Percentiles rank a stretch among this genome's conserved stretches.
phyloP scores from a whole-genome alignment of 495 filamentous ascomycete species.

The Viridothelium virens region DNA sequence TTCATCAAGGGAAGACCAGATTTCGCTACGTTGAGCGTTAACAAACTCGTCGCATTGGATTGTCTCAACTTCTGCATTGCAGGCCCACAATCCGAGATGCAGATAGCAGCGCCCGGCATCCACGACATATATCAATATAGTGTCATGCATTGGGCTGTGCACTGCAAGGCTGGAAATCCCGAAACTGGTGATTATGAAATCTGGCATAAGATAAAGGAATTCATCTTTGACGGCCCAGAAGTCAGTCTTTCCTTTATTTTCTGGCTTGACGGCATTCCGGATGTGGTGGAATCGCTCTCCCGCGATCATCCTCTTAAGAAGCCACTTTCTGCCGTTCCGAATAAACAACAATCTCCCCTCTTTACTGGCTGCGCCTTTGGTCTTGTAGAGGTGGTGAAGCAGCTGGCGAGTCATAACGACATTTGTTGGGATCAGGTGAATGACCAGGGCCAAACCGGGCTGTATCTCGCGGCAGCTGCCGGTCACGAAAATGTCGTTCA shows the following conservation, averaged over 20 bases:
- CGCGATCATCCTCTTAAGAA: neutral
- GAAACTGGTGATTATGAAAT: neutral
- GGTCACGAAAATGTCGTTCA: neutral
- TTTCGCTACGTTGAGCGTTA: neutral
- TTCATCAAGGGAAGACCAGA: neutral
- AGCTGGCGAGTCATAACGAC: neutral
- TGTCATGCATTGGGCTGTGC: neutral
- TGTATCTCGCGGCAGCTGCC: neutral
- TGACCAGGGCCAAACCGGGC: neutral
- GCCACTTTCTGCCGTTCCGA: neutral
- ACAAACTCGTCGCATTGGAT: neutral
- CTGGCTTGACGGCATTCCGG: neutral
- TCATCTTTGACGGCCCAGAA: neutral
- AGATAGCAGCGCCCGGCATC: neutral
- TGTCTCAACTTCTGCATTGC: neutral
- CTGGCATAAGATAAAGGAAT: neutral
- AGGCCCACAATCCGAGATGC: neutral
- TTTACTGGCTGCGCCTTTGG: neutral
- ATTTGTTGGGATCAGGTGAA: neutral
- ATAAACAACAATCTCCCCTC: neutral
- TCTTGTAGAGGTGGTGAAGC: neutral
- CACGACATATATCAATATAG: neutral
- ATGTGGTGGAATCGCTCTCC: neutral
- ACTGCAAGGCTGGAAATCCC: neutral
- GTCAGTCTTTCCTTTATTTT: too few species aligned